These are phyloP conservation scores for Tanacetum coccineum DNA, from an alignment of 129 eudicot species.

Conservation along the genomic window DNA sequence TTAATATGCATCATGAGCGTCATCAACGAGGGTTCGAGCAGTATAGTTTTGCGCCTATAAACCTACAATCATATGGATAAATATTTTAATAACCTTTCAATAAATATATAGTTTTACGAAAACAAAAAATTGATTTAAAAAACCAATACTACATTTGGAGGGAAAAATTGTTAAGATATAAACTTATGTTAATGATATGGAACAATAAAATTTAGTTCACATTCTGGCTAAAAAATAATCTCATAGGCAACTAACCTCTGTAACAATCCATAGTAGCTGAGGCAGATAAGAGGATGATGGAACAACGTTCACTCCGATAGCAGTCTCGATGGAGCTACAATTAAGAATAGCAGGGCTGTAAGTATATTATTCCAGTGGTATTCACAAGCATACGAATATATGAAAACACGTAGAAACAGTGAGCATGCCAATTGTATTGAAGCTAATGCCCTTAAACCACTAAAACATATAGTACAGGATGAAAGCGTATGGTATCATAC, in stretches of 20 bases:
- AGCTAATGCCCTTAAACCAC: too few relatives aligned
- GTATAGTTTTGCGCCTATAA: slow-evolving; percentile 9
- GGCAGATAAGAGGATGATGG: slow-evolving; percentile 26
- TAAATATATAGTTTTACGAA: not conserved
- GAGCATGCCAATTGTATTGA: too few relatives aligned
- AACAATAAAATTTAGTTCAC: not conserved
- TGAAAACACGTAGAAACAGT: too few relatives aligned
- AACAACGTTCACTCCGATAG: slow-evolving; percentile 33
- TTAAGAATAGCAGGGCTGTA: slow-evolving; percentile 12
- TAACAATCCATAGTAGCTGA: slow-evolving; percentile 22
- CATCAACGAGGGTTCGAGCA: slow-evolving; percentile 26
- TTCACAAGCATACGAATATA: too few relatives aligned
- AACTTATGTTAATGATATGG: not conserved
- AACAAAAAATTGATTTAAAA: not conserved
- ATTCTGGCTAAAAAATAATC: slow-evolving; percentile 1
- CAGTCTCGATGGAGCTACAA: slow-evolving; percentile 36
- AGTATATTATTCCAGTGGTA: not conserved
- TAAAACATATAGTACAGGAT: too few relatives aligned
- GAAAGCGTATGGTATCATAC: too few relatives aligned
- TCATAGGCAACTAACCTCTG: slow-evolving; percentile 25
- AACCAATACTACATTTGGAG: not conserved
- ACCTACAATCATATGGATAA: slow-evolving; percentile 26
- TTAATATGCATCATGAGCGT: slow-evolving; percentile 37
- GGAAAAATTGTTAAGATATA: not conserved
- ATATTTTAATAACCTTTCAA: not conserved